Conservation (phyloP, 768 basidiomycete genomes). For the Suillus brevipes region DNA sequence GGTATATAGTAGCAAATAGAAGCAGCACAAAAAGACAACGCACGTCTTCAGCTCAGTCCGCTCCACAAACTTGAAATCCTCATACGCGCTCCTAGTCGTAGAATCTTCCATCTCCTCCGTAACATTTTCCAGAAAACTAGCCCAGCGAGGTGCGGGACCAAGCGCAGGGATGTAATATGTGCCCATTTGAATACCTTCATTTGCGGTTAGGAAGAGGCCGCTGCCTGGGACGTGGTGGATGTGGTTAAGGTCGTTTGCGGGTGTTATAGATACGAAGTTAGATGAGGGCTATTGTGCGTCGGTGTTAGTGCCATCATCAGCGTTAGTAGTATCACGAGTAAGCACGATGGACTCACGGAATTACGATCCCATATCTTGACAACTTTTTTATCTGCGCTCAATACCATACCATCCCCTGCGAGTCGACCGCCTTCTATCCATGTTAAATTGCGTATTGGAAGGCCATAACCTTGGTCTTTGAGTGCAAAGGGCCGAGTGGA, state of each 20-base stretch:
- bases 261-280: slow-evolving; percentile 93
- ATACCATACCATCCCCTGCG: slow-evolving; percentile 84
- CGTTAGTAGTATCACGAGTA: slow-evolving; percentile 9
- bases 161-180: slow-evolving; percentile 95
- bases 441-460: slow-evolving; percentile 78
- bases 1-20: neutral
- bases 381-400: slow-evolving; percentile 95
- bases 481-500: slow-evolving; percentile 77
- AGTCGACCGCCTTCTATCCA: slow-evolving; percentile 89
- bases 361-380: slow-evolving; percentile 96
- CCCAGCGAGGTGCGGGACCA: slow-evolving; percentile 96
- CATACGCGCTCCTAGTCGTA: slow-evolving; percentile 75
- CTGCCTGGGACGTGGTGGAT: slow-evolving; percentile 88
- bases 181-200: slow-evolving; percentile 95
- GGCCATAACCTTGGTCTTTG: slow-evolving; percentile 97
- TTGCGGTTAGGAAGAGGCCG: slow-evolving; percentile 88
- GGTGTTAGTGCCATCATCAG: slow-evolving; percentile 16
- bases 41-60: slow-evolving; percentile 81
- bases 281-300: slow-evolving; percentile 56
- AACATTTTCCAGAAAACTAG: slow-evolving; percentile 95
- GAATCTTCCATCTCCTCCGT: slow-evolving; percentile 98
- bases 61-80: slow-evolving; percentile 98
- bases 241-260: slow-evolving; percentile 86
- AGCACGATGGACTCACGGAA: slow-evolving; percentile 48
- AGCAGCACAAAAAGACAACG: slow-evolving; percentile 31